phyloP scores from a whole-genome alignment of 345 rosid species.

The Turnera subulata region DNA sequence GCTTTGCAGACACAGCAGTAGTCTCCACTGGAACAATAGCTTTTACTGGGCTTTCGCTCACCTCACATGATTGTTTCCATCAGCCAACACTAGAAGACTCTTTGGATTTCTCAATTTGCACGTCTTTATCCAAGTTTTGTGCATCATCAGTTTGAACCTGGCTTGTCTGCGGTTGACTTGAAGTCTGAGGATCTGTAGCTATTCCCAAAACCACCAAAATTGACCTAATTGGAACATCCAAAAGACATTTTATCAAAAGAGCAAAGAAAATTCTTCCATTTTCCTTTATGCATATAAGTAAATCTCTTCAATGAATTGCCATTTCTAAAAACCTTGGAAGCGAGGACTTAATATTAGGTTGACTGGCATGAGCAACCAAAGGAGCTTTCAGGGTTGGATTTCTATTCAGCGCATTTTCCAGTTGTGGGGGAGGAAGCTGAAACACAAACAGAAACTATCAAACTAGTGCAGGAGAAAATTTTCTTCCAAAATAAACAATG shows the following conservation, averaged over 20 bases:
- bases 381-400: slow-evolving; percentile 66
- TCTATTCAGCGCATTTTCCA: slow-evolving; percentile 82
- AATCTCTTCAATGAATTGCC: background rate
- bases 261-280: background rate
- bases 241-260: slow-evolving; percentile 13
- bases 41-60: background rate
- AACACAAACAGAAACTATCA: slow-evolving; percentile 11
- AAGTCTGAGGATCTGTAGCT: slow-evolving; percentile 53
- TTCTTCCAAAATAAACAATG: slow-evolving; percentile 2
- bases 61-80: slow-evolving; percentile 1
- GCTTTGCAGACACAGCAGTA: slow-evolving; percentile 2
- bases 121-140: slow-evolving; percentile 51
- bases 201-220: slow-evolving; percentile 74
- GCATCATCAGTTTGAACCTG: slow-evolving; percentile 56
- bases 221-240: slow-evolving; percentile 46
- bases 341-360: slow-evolving; percentile 60
- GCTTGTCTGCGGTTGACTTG: slow-evolving; percentile 41
- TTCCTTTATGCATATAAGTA: background rate
- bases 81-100: slow-evolving; percentile 55
- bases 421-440: slow-evolving; percentile 92
- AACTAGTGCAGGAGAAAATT: slow-evolving; percentile 1
- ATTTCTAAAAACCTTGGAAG: slow-evolving; percentile 62
- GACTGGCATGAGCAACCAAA: slow-evolving; percentile 79
- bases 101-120: slow-evolving; percentile 40
- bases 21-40: slow-evolving; percentile 1